These are phyloP conservation scores for Scytalidium sp. DNA, from an alignment of 2,329 filamentous ascomycete species.

Conservation along the genomic window DNA sequence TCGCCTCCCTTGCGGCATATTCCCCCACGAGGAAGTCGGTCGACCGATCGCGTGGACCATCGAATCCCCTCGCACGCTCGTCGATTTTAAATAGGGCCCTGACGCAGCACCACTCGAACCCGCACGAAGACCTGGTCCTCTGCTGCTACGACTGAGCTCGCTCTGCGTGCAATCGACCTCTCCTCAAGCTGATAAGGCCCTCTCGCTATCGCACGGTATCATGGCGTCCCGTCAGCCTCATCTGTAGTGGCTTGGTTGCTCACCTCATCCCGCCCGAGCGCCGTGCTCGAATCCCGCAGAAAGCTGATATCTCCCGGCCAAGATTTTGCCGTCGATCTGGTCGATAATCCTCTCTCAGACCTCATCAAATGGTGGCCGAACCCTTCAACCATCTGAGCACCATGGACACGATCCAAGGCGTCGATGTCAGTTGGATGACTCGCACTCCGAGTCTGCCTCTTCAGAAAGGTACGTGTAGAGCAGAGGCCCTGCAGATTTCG, in stretches of 20 bases:
- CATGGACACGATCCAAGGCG: slow-evolving; percentile 30
- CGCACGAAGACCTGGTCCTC: too few species aligned
- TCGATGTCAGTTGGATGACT: slow-evolving; percentile 32
- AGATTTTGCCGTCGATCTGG: not conserved
- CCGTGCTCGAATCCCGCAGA: not conserved
- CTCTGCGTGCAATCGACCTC: not conserved
- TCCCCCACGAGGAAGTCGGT: not conserved
- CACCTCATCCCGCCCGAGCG: slow-evolving; percentile 1
- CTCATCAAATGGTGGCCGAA: not conserved
- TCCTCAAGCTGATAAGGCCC: not conserved
- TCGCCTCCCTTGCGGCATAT: not conserved
- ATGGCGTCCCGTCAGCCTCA: slow-evolving; percentile 5
- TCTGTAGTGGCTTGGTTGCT: slow-evolving; percentile 2
- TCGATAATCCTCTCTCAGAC: not conserved
- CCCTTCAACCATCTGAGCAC: not conserved
- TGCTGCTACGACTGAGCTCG: not conserved
- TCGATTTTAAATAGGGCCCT: too few species aligned
- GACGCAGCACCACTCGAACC: too few species aligned
- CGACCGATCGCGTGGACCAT: not conserved
- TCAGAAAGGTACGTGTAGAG: slow-evolving; percentile 23
- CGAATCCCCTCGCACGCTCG: not conserved
- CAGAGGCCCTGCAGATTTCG: not conserved
- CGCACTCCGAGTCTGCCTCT: slow-evolving; percentile 10
- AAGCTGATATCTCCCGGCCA: too few species aligned
- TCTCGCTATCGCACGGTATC: not conserved